These are phyloP conservation scores for Huntiella bhutanensis DNA, from an alignment of 2,329 filamentous ascomycete genomes.

Conservation along the genomic window DNA sequence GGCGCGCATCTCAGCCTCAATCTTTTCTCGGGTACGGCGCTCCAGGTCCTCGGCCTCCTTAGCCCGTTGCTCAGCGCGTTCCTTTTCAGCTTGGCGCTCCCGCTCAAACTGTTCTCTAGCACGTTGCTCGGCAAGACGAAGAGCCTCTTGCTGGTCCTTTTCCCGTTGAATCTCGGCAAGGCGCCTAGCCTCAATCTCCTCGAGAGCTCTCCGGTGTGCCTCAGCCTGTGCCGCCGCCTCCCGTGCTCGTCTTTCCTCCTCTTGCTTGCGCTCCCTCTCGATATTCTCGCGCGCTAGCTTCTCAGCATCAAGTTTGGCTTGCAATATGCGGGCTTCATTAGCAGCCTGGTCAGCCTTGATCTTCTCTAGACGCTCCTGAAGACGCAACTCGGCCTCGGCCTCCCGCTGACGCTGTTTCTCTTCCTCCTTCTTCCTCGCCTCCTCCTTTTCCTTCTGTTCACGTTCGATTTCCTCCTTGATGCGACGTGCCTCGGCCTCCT, in stretches of 20 bases:
- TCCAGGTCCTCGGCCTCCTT: slow-evolving; percentile 20
- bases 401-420: slow-evolving; percentile 12
- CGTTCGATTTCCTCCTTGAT: not conserved
- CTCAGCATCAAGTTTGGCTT: slow-evolving; percentile 27
- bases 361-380: slow-evolving; percentile 22
- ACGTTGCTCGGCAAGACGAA: slow-evolving; percentile 27
- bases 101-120: slow-evolving; percentile 20
- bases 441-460: not conserved
- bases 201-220: slow-evolving; percentile 20
- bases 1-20: slow-evolving; percentile 15
- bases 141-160: slow-evolving; percentile 22
- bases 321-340: slow-evolving; percentile 22
- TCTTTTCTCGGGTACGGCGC: slow-evolving; percentile 20
- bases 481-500: not conserved
- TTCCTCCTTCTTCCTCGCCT: slow-evolving; percentile 3
- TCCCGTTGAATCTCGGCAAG: slow-evolving; percentile 26
- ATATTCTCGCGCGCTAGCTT: slow-evolving; percentile 25
- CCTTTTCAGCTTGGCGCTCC: slow-evolving; percentile 25
- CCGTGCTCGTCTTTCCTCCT: slow-evolving; percentile 21
- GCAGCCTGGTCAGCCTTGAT: slow-evolving; percentile 20
- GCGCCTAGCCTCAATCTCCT: slow-evolving; percentile 26
- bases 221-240: slow-evolving; percentile 19
- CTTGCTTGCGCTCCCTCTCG: slow-evolving; percentile 25
- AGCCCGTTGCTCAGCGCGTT: slow-evolving; percentile 19
- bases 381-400: slow-evolving; percentile 14